phyloP scores from a whole-genome alignment of 495 filamentous ascomycete genomes.

The Daldinia grandis region DNA sequence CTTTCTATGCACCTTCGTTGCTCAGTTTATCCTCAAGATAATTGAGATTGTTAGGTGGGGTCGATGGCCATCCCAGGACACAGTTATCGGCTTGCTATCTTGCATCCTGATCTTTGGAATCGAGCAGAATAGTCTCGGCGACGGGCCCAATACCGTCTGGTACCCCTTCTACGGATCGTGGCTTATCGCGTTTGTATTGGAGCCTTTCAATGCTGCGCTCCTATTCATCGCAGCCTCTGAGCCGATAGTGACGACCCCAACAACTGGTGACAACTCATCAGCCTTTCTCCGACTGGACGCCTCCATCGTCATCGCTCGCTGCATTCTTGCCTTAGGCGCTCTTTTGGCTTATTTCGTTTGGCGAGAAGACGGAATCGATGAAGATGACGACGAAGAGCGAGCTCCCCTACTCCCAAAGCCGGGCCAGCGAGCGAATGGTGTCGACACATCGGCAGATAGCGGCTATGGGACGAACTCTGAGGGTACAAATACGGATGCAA shows the following conservation, averaged over 20 bases:
- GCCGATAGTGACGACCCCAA: slow-evolving; percentile 18
- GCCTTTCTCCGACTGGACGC: slow-evolving; percentile 49
- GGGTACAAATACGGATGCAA: slow-evolving; percentile 43
- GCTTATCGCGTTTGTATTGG: slow-evolving; percentile 60
- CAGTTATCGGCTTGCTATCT: slow-evolving; percentile 61
- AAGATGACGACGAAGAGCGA: slow-evolving; percentile 58
- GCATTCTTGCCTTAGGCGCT: slow-evolving; percentile 43
- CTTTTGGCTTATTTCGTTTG: slow-evolving; percentile 48
- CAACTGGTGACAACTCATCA: slow-evolving; percentile 9
- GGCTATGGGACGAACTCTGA: slow-evolving; percentile 59
- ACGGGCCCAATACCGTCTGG: slow-evolving; percentile 62
- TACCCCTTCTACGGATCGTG: slow-evolving; percentile 68
- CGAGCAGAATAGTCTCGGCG: slow-evolving; percentile 60
- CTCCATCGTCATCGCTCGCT: slow-evolving; percentile 45
- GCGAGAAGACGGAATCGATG: slow-evolving; percentile 42
- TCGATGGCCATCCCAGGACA: slow-evolving; percentile 56
- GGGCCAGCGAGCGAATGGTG: slow-evolving; percentile 32
- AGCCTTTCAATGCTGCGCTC: slow-evolving; percentile 54
- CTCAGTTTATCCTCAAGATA: slow-evolving; percentile 55
- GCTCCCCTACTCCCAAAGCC: slow-evolving; percentile 58
- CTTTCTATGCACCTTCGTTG: slow-evolving; percentile 60
- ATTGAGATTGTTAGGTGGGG: slow-evolving; percentile 50
- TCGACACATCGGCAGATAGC: slow-evolving; percentile 43
- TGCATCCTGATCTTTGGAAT: slow-evolving; percentile 64
- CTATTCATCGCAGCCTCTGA: slow-evolving; percentile 43